Base-by-base conservation (phyloP, 163 green algal genomes). In the Volvox carteri region DNA sequence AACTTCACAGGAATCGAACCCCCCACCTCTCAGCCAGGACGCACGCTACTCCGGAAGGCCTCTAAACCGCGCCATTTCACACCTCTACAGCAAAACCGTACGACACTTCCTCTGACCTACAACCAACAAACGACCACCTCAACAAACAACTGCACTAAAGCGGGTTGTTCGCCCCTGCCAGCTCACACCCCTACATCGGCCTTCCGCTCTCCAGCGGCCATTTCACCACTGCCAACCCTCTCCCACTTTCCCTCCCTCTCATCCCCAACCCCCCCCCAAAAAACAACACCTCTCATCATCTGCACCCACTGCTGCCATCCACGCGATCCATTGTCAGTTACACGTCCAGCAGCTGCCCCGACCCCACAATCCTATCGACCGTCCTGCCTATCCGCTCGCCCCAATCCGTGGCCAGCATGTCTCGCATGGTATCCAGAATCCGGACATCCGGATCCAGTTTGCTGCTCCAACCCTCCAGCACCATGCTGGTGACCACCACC, bases 381-480 rank as follows among this genome's bases (percentile, higher is more conserved):
- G 86, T 85, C 48, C 44, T 75, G n/a, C 77, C 54, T n/a, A 96
- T 90, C 25, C 94, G 90, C 74, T 96, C 92, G 28, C 77, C 79
- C 91, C 91, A 95, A 44, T 95, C 91, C 19, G 76, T 83, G 6
- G 87, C 85, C 79, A 98, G 83, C 78, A 97, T 93, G 90, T 95
- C 95, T 28, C 94, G 79, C 77, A 97, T 92, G 41, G 92, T 93
- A 75, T 96, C 93, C 88, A 97, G 90, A 67, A 97, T 95, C 80
- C 89, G 91, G 75, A 97, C 90, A 37, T 96, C 96, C 0, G 97
- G 97, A 90, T 99, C 94, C 28, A 99, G 95, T 90, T 96, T 95
- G 46, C 90, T 95, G 88, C 94, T 97, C 97, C 98, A 99, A 52
- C 98, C 98, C 89, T 99, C 97, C 54, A 99, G 93, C 84, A 99